These are phyloP conservation scores for Penicillium pulvis DNA, from an alignment of 495 filamentous ascomycete species.

Conservation along the genomic window DNA sequence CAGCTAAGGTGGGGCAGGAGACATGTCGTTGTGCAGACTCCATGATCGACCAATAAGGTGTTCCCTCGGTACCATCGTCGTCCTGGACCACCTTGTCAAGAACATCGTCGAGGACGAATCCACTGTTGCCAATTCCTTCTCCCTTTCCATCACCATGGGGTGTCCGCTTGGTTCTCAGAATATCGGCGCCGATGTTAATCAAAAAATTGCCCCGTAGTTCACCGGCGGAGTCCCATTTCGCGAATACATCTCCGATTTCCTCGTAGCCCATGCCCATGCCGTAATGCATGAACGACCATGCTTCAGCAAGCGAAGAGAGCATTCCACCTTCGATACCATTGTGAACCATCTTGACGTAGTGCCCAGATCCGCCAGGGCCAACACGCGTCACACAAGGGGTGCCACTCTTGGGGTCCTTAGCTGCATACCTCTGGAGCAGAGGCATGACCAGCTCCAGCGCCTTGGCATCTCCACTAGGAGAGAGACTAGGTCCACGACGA, in stretches of 20 bases:
- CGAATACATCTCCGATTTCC: conserved; percentile 76
- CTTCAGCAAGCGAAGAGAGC: conserved; percentile 61
- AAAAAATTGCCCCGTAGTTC: conserved; percentile 64
- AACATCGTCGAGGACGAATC: conserved; percentile 62
- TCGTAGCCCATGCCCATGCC: conserved; percentile 62
- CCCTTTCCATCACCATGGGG: conserved; percentile 45
- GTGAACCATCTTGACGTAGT: conserved; percentile 80
- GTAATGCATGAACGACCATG: conserved; percentile 64
- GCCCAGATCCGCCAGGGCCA: conserved; percentile 64
- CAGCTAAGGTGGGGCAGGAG: conserved; percentile 63
- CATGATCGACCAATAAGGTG: conserved; percentile 63
- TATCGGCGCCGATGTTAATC: conserved; percentile 63
- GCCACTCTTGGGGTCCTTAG: conserved; percentile 57
- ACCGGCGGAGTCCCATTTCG: conserved; percentile 60
- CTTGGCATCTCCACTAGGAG: conserved; percentile 61
- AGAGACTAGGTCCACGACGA: conserved; percentile 64
- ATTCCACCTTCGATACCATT: conserved; percentile 78
- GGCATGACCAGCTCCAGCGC: conserved; percentile 64
- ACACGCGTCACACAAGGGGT: conserved; percentile 63
- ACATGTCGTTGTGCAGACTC: conserved; percentile 66
- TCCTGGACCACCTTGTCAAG: conserved; percentile 80
- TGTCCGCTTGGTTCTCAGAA: conserved; percentile 51
- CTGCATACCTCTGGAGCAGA: conserved; percentile 60
- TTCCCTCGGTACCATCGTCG: conserved; percentile 67
- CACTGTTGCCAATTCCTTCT: conserved; percentile 34